Evolutionary conservation across 768 basidiomycete species (phyloP).

Genomic region (Amanita pseudoporphyria): DNA sequence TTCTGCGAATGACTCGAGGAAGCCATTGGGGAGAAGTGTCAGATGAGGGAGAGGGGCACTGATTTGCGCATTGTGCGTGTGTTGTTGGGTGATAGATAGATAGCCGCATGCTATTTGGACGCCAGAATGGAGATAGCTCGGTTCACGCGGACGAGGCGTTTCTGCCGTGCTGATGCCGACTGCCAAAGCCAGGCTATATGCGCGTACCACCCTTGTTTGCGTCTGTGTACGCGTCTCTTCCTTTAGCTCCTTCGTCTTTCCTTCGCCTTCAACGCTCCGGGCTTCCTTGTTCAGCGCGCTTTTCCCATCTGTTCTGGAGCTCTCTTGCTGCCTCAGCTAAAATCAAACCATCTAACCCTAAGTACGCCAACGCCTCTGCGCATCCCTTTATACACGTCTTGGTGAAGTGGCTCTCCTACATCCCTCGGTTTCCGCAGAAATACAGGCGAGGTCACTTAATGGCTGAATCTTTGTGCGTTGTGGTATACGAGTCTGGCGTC

Average conservation of each 20-base stretch:
- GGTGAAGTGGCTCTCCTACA: slow-evolving; percentile 17
- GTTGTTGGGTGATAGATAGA: background rate
- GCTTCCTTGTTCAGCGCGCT: slow-evolving; percentile 22
- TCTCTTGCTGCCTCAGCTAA: slow-evolving; percentile 39
- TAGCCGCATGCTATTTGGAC: background rate
- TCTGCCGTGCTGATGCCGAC: background rate
- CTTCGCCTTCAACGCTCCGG: slow-evolving; percentile 40
- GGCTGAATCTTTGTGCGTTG: slow-evolving; percentile 2
- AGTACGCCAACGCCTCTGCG: slow-evolving; percentile 25
- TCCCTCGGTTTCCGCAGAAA: slow-evolving; percentile 8
- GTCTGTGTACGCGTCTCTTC: slow-evolving; percentile 19
- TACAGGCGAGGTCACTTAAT: background rate
- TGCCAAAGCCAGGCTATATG: too few relatives aligned
- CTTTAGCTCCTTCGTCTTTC: slow-evolving; percentile 17
- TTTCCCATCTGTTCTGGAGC: slow-evolving; percentile 18
- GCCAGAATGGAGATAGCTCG: background rate
- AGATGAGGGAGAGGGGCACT: too few relatives aligned
- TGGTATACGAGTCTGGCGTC: background rate
- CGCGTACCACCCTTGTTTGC: slow-evolving; percentile 14
- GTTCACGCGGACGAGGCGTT: background rate
- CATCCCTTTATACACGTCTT: slow-evolving; percentile 23
- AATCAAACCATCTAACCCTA: slow-evolving; percentile 55
- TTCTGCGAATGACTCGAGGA: background rate
- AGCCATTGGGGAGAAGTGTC: background rate
- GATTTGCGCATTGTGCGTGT: background rate